Conservation (phyloP, 139 green algal genomes). For the Tetraselmis striata region DNA sequence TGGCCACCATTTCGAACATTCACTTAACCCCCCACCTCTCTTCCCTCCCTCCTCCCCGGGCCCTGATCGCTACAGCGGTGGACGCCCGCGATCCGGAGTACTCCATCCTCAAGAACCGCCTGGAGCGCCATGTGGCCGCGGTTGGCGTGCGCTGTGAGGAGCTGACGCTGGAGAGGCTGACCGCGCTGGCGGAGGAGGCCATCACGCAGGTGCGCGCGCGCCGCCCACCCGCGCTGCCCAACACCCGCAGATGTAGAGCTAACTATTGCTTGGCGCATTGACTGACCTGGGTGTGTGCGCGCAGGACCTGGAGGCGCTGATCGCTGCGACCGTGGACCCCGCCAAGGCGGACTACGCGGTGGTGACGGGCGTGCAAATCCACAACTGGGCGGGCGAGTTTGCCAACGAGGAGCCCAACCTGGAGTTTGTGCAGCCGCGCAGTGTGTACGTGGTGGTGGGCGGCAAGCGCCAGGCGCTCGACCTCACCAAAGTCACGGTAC, state of each 20-base stretch:
- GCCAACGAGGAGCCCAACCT: conserved; percentile 48
- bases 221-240: too few relatives aligned
- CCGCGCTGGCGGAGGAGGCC: conserved; percentile 41
- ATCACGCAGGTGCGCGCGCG: too few relatives aligned
- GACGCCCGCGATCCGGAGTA: conserved; percentile 79
- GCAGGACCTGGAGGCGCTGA: conserved; percentile 85
- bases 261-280: too few relatives aligned
- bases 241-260: too few relatives aligned
- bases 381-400: conserved; percentile 62
- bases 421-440: conserved; percentile 62
- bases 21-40: too few relatives aligned
- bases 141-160: conserved; percentile 33
- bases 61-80: conserved; percentile 53
- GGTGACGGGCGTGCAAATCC: conserved; percentile 81
- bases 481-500: conserved; percentile 40
- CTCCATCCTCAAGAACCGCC: conserved; percentile 78
- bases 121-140: conserved; percentile 37
- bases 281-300: conserved; percentile 72
- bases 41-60: too few relatives aligned
- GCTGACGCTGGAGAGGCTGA: not conserved
- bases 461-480: conserved; percentile 66
- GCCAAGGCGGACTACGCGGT: conserved; percentile 78
- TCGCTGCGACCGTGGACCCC: conserved; percentile 68
- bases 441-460: conserved; percentile 66
- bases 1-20: too few relatives aligned